Evolutionary conservation across 495 filamentous ascomycete genomes (phyloP).

Genomic region (Neurospora terricola): DNA sequence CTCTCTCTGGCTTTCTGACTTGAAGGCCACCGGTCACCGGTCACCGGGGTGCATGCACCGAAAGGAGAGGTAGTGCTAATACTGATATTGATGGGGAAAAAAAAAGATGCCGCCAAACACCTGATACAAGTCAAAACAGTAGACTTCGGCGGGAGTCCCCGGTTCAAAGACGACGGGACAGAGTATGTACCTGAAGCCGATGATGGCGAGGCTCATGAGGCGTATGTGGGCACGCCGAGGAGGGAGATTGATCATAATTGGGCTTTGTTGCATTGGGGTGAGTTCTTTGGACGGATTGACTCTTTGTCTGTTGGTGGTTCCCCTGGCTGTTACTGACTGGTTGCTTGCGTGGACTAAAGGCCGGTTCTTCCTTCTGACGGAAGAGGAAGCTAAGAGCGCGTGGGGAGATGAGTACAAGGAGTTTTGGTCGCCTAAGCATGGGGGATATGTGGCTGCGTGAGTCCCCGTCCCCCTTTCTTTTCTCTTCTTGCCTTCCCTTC

Average conservation of each 20-base stretch:
- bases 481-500: not conserved
- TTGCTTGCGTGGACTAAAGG: not conserved
- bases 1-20: not conserved
- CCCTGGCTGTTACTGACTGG: not conserved
- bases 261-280: constrained; percentile 3
- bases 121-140: not conserved
- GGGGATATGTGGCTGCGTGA: constrained; percentile 4
- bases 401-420: not conserved
- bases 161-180: not conserved
- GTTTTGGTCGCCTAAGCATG: not conserved
- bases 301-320: not conserved
- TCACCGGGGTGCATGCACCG: too few species aligned
- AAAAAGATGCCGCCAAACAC: constrained; percentile 1
- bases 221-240: not conserved
- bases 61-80: not conserved
- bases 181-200: not conserved
- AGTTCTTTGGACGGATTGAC: not conserved
- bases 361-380: constrained; percentile 2
- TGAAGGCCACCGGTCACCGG: too few species aligned
- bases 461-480: not conserved
- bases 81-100: not conserved
- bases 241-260: constrained; percentile 3
- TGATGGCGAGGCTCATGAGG: not conserved
- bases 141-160: not conserved
- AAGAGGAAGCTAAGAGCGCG: not conserved